phyloP scores from a whole-genome alignment of 1,284 basidiomycete genomes.

The Ustilago crameri region DNA sequence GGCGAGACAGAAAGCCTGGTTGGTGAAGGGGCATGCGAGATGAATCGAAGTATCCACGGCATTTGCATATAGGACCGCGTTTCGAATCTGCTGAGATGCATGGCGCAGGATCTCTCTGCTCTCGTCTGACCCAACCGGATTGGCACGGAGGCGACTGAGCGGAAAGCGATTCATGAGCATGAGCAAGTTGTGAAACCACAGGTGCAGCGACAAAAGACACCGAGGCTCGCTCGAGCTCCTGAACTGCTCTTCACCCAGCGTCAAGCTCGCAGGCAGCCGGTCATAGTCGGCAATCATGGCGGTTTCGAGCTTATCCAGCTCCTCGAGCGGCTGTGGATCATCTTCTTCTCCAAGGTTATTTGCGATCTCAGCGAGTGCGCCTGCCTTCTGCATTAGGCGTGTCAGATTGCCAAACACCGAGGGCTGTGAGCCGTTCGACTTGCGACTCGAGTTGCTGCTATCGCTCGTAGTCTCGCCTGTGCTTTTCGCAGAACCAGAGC shows the following conservation, averaged over 20 bases:
- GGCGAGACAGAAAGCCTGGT: conserved; percentile 10
- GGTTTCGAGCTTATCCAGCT: conserved; percentile 10
- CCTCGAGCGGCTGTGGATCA: conserved; percentile 8
- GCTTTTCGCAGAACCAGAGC: no score
- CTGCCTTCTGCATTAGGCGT: conserved; percentile 12
- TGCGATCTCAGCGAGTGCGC: conserved; percentile 11
- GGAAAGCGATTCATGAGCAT: conserved; percentile 10
- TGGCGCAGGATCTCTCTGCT: conserved; percentile 11
- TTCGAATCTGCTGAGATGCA: conserved; percentile 8
- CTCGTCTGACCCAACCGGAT: conserved; percentile 5
- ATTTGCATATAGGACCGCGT: conserved; percentile 10
- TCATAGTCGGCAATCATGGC: conserved; percentile 12
- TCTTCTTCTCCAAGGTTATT: conserved; percentile 15
- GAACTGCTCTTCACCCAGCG: conserved; percentile 5
- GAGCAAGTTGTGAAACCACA: conserved; percentile 13
- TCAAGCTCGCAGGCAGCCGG: not conserved
- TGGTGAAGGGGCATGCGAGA: conserved; percentile 10
- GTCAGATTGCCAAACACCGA: conserved; percentile 13
- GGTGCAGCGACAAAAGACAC: conserved; percentile 7
- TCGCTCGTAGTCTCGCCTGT: not conserved
- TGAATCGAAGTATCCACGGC: conserved; percentile 6
- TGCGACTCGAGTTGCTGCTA: not conserved
- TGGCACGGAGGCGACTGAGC: conserved; percentile 4
- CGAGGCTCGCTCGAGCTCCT: conserved; percentile 3
- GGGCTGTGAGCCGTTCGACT: not conserved